These are phyloP conservation scores for Apiospora sp. DNA, from an alignment of 2,329 filamentous ascomycete genomes.

Conservation along the genomic window DNA sequence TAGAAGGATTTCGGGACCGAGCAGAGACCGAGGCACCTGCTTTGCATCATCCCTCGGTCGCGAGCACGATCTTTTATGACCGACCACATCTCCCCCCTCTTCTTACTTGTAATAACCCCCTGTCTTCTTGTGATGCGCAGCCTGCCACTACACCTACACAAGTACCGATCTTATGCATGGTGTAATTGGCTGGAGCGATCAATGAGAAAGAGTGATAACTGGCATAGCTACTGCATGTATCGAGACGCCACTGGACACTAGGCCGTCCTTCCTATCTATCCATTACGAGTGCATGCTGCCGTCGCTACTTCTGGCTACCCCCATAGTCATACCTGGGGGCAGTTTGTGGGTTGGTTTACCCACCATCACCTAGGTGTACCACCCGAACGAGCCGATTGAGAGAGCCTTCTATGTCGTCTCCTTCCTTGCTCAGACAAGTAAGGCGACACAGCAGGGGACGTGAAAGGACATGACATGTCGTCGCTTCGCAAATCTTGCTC, in stretches of 20 bases:
- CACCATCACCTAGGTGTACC: neutral
- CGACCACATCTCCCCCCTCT: neutral
- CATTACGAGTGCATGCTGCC: constrained; percentile 1
- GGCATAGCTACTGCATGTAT: constrained; percentile 2
- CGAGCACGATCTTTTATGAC: neutral
- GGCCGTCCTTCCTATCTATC: constrained; percentile 4
- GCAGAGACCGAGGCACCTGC: neutral
- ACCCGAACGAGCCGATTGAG: neutral
- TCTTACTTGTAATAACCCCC: neutral
- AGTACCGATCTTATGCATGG: neutral
- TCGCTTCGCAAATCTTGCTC: constrained; percentile 1
- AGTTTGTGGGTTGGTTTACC: neutral
- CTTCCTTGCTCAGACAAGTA: constrained; percentile 11
- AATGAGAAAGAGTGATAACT: neutral
- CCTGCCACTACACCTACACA: neutral
- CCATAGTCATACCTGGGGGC: neutral
- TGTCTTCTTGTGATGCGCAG: neutral
- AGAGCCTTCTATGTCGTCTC: neutral
- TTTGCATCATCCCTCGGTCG: neutral
- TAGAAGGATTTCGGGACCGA: constrained; percentile 7
- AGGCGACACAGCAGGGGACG: neutral
- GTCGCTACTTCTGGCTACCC: neutral
- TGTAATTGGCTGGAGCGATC: neutral
- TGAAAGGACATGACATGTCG: constrained; percentile 9
- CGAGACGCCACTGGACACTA: neutral